Base-by-base conservation (phyloP, 2,329 filamentous ascomycete genomes). In the Stylonectria norvegica region DNA sequence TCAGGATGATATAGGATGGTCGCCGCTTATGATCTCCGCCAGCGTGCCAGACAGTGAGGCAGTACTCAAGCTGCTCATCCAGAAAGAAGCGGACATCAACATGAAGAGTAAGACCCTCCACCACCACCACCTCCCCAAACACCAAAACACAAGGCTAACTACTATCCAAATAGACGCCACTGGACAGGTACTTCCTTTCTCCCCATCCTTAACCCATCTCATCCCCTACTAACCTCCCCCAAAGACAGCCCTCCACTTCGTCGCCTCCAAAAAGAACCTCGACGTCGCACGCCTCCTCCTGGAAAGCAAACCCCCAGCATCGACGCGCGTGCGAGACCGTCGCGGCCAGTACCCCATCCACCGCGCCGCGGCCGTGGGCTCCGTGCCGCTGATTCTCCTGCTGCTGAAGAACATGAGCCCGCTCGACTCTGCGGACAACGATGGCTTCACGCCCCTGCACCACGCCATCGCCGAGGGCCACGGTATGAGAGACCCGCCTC, bases 281-380 rank as follows among this genome's bases (percentile, higher is more conserved):
- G 87, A 94, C 49, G 75, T 86, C 5, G 89, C 89, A 18, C 83
- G 83, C 34, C 81, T 80, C 42, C 77, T 98, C n/a, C 68, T 98
- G 27, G 73, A 77, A 14, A 75, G 81, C 53, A 85, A 86, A 42
- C 73, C 75, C 0, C 68, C 76, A 1, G 91, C 89, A 10, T 89
- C 84, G 4, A 79, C 89, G 2, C 75, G 91, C 18, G 75, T 90
- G 3, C 87, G 87, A 49, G 93, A 98, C 61, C 86, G 80, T 57
- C 79, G 89, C 20, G 87, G 88, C n/a, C 91, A 96, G 61, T 81
- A 96, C 42, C 78, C 94, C 5, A 76, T 98, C 18, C 94, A 98
- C 65, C 81, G 93, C 14, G 93, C 93, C 3, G 91, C 93, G 0
- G 91, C 93, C 3, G 80, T 89, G 4, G 94, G 94, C 5, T 91